Conservation (phyloP, 495 filamentous ascomycete genomes). For the Penicillium angulare region DNA sequence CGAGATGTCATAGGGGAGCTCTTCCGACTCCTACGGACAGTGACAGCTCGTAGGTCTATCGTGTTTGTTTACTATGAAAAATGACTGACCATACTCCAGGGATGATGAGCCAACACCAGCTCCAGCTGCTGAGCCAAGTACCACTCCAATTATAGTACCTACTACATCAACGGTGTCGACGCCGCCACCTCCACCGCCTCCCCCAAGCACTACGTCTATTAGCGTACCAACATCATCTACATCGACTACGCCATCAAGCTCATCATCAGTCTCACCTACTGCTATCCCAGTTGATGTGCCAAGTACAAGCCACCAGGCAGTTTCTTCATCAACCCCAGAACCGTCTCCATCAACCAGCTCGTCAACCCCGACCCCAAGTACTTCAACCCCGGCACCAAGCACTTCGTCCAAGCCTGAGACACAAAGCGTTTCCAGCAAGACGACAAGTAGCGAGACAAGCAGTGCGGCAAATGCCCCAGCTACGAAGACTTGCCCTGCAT, state of each 20-base stretch:
- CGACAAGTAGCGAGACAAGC: background rate
- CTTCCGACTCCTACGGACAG: background rate
- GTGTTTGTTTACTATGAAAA: background rate
- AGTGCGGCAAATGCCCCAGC: background rate
- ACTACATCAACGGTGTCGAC: background rate
- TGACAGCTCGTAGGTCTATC: background rate
- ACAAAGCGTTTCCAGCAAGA: background rate
- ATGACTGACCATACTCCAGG: background rate
- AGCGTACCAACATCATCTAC: background rate
- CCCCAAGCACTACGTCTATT: background rate
- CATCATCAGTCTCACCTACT: too few species aligned
- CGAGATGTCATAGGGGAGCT: background rate
- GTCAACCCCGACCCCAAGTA: background rate
- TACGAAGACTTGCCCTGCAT: conserved; percentile 20
- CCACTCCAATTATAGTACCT: background rate
- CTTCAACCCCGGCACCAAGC: background rate
- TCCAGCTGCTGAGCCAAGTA: background rate
- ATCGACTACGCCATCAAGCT: background rate
- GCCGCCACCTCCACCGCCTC: background rate
- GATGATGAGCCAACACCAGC: background rate
- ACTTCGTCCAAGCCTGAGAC: background rate
- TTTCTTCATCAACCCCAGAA: background rate
- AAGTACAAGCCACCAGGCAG: background rate
- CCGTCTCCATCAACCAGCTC: background rate
- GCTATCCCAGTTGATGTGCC: too few species aligned